Percentiles rank a stretch among this genome's conserved stretches.
phyloP scores from a whole-genome alignment of 1,139 yeast species.

The Yamadazyma taylorii region DNA sequence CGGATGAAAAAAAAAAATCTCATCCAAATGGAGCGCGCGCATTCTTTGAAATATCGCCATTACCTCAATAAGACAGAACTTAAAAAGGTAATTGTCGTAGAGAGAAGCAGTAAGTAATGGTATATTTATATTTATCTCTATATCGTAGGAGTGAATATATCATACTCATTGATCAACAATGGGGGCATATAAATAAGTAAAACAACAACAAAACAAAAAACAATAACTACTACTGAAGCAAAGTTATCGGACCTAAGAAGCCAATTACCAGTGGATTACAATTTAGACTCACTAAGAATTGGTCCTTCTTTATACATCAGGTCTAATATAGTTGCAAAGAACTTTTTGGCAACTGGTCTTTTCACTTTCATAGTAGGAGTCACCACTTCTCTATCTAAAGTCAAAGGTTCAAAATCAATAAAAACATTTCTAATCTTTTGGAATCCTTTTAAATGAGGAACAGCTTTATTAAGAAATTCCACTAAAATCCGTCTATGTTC shows the following conservation, averaged over 20 bases:
- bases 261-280: no score
- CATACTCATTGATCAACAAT: no score
- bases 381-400: constrained; percentile 58
- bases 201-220: not conserved
- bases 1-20: not conserved
- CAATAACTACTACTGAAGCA: no score
- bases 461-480: constrained; percentile 25
- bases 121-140: no score
- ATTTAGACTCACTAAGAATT: constrained; percentile 20
- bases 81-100: no score
- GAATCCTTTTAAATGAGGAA: constrained; percentile 43
- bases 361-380: constrained; percentile 80
- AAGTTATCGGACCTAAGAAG: no score
- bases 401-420: constrained; percentile 66
- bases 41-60: not conserved
- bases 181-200: no score
- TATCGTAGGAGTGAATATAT: no score
- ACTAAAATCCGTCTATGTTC: constrained; percentile 30
- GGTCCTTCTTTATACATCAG: constrained; percentile 63
- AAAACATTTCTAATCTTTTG: constrained; percentile 65
- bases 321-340: constrained; percentile 48
- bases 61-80: no score
- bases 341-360: constrained; percentile 56
- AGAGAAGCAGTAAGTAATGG: no score
- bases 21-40: not conserved